A percentile compares a stretch with the other conserved stretches of the same genome.
phyloP scores from a whole-genome alignment of 108 stramenopile species.

The Cyclostephanos tholiformis region DNA sequence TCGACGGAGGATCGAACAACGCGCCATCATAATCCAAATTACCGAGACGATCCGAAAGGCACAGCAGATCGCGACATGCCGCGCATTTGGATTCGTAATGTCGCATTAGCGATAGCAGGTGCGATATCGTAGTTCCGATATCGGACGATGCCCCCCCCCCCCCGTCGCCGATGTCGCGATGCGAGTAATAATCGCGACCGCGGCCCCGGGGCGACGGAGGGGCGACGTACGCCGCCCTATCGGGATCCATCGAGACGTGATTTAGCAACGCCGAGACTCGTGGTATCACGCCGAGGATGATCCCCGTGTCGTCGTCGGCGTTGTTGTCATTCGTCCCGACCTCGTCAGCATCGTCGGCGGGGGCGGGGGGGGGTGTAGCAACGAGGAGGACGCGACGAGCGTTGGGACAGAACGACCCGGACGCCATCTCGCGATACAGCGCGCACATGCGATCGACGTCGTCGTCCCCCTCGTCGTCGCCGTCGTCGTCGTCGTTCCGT shows the following conservation, averaged over 20 bases:
- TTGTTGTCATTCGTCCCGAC: neutral
- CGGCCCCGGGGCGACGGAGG: no score
- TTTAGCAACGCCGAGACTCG: slow-evolving; percentile 23
- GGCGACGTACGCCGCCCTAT: neutral
- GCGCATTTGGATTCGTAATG: slow-evolving; percentile 1
- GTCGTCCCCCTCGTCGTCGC: slow-evolving; percentile 23
- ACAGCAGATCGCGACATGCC: slow-evolving; percentile 42
- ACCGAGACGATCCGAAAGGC: slow-evolving; percentile 37
- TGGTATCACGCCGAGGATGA: slow-evolving; percentile 27
- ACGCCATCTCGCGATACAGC: slow-evolving; percentile 64
- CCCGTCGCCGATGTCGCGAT: neutral
- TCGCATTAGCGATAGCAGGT: slow-evolving; percentile 19
- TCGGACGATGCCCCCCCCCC: neutral
- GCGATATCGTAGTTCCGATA: slow-evolving; percentile 38
- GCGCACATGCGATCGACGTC: slow-evolving; percentile 59
- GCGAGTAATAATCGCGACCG: neutral
- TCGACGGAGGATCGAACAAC: slow-evolving; percentile 31
- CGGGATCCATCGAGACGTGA: slow-evolving; percentile 33
- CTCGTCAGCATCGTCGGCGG: neutral
- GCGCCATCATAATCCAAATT: slow-evolving; percentile 25
- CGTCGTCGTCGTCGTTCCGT: neutral
- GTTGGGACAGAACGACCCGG: slow-evolving; percentile 71
- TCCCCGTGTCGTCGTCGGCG: neutral
- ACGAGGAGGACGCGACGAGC: slow-evolving; percentile 46
- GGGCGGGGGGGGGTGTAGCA: neutral